A percentile compares a stretch with the other conserved stretches of the same genome.
Evolutionary conservation across 257 asterid species (phyloP).

Genomic region (Anisodus acutangulus): DNA sequence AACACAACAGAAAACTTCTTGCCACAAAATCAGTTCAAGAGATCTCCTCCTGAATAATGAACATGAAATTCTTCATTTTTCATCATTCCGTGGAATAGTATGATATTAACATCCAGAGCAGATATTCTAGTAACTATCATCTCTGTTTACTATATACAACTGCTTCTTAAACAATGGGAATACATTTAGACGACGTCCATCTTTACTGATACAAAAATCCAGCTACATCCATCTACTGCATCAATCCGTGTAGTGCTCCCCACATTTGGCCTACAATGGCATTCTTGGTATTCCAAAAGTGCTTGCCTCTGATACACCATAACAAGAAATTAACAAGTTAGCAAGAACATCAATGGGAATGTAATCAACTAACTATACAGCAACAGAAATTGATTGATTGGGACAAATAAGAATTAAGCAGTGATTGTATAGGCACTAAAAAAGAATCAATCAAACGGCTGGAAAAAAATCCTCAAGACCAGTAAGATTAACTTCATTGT

Average conservation of each 20-base stretch:
- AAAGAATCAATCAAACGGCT: not conserved
- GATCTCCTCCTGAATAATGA: not conserved
- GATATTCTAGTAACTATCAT: not conserved
- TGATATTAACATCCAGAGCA: not conserved
- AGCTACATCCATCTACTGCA: constrained; percentile 25
- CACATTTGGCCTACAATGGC: constrained; percentile 27
- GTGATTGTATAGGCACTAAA: not conserved
- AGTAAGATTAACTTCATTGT: not conserved
- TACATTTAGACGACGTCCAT: not conserved
- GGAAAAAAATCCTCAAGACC: not conserved
- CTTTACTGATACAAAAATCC: not conserved
- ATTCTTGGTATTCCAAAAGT: constrained; percentile 32
- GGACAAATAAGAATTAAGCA: not conserved
- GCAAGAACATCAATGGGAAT: not conserved
- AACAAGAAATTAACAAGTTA: constrained; percentile 20
- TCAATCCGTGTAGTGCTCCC: not conserved
- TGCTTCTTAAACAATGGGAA: not conserved
- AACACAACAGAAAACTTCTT: not conserved
- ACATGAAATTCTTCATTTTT: not conserved
- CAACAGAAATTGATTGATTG: too few relatives aligned
- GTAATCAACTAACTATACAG: not conserved
- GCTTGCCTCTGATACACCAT: constrained; percentile 41
- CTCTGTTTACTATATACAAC: not conserved
- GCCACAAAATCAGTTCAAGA: not conserved
- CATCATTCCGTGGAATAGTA: not conserved